Conservation (phyloP, 257 asterid species). For the Hygrophila difformis region DNA sequence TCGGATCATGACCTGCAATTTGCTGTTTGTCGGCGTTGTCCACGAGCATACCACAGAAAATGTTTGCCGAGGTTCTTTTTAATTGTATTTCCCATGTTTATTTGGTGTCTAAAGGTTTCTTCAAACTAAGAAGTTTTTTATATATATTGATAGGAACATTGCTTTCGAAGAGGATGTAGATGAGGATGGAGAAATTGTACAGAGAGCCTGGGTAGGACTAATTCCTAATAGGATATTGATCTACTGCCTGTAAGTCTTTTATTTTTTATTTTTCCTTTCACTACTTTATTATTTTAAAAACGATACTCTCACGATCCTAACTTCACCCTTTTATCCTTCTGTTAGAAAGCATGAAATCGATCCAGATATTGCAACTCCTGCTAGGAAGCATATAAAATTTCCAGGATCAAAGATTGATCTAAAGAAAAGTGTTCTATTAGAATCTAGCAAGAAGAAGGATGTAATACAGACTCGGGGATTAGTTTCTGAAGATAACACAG, state of each 20-base stretch:
- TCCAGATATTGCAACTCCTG: slow-evolving; percentile 41
- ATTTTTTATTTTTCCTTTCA: too few relatives aligned
- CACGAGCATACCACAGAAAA: slow-evolving; percentile 83
- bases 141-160: slow-evolving; percentile 39
- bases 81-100: slow-evolving; percentile 11
- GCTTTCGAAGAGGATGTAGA: slow-evolving; percentile 35
- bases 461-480: slow-evolving; percentile 15
- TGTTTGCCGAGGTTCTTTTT: slow-evolving; percentile 82
- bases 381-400: slow-evolving; percentile 62
- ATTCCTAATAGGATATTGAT: slow-evolving; percentile 66
- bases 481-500: slow-evolving; percentile 21
- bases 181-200: slow-evolving; percentile 19
- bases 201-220: slow-evolving; percentile 86
- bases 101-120: slow-evolving; percentile 1
- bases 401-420: slow-evolving; percentile 37
- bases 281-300: slow-evolving; percentile 6
- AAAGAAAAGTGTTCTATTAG: slow-evolving; percentile 19
- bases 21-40: slow-evolving; percentile 97
- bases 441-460: slow-evolving; percentile 19
- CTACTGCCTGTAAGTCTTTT: slow-evolving; percentile 70
- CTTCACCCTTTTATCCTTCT: slow-evolving; percentile 12
- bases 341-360: slow-evolving; percentile 65
- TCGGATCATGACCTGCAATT: slow-evolving; percentile 42
- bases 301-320: slow-evolving; percentile 1
- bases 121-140: slow-evolving; percentile 8